Conservation (phyloP, 2,329 filamentous ascomycete species). For the Xylariaceae sp. region DNA sequence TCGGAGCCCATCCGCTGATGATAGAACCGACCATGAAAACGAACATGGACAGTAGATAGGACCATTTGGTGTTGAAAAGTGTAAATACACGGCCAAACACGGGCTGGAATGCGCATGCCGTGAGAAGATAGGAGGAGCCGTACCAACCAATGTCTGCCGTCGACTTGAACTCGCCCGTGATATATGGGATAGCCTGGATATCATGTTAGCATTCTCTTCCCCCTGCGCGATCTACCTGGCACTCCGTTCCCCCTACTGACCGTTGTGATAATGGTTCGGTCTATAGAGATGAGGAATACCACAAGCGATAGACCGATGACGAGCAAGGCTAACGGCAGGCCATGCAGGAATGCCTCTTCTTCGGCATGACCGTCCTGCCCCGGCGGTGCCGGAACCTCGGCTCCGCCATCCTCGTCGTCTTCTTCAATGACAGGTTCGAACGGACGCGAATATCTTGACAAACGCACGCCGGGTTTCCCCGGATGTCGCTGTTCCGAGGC, state of each 20-base stretch:
- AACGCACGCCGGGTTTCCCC: constrained; percentile 13
- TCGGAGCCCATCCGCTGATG: constrained; percentile 30
- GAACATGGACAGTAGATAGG: constrained; percentile 23
- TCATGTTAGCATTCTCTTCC: too few species aligned
- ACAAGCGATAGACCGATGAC: constrained; percentile 20
- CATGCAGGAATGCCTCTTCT: constrained; percentile 10
- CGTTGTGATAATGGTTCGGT: constrained; percentile 23
- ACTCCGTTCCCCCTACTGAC: constrained; percentile 12
- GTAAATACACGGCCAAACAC: constrained; percentile 32
- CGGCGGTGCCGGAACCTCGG: too few species aligned
- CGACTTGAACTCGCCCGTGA: constrained; percentile 28
- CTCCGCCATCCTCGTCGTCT: constrained; percentile 8
- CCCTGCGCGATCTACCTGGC: too few species aligned
- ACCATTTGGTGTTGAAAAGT: constrained; percentile 30
- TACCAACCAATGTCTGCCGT: constrained; percentile 28
- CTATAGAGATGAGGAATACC: constrained; percentile 23
- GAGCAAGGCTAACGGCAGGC: constrained; percentile 16
- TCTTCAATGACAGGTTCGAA: constrained; percentile 14
- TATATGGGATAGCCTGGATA: constrained; percentile 23
- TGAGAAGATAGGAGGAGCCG: constrained; percentile 29
- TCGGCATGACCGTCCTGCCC: background rate
- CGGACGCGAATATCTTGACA: constrained; percentile 3
- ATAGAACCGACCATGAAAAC: constrained; percentile 32
- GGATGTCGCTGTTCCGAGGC: constrained; percentile 19
- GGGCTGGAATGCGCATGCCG: constrained; percentile 30